Conservation (phyloP, 768 basidiomycete species). For the Serpula lacrymans region DNA sequence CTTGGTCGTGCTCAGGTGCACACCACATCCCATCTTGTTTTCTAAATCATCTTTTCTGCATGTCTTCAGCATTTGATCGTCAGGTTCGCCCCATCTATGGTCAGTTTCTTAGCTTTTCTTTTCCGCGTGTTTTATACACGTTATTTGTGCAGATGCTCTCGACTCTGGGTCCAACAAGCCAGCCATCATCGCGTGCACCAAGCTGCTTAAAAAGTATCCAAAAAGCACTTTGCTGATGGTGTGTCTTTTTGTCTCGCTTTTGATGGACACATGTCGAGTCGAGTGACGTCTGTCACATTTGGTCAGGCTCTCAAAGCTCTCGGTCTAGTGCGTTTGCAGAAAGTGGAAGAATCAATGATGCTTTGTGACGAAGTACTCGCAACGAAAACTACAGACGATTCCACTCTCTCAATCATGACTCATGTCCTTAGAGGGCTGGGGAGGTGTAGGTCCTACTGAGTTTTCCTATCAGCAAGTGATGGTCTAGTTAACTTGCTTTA, state of each 20-base stretch:
- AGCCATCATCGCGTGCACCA: conserved; percentile 81
- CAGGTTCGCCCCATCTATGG: conserved; percentile 87
- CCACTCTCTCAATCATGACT: conserved; percentile 75
- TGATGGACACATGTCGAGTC: conserved; percentile 13
- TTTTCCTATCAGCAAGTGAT: conserved; percentile 22
- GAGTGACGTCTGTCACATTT: too few relatives aligned
- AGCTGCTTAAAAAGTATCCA: conserved; percentile 83
- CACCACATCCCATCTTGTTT: conserved; percentile 2
- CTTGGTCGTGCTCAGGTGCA: conserved; percentile 5
- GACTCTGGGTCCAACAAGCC: conserved; percentile 87
- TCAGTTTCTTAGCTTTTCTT: conserved; percentile 27
- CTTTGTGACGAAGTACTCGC: conserved; percentile 80
- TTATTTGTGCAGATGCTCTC: conserved; percentile 61
- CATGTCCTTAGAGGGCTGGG: conserved; percentile 79
- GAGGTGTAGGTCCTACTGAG: conserved; percentile 41
- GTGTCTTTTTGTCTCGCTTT: conserved; percentile 2
- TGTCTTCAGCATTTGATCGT: conserved; percentile 68
- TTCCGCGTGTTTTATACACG: neutral
- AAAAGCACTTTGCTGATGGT: conserved; percentile 73
- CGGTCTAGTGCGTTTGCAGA: conserved; percentile 79
- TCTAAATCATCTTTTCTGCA: conserved; percentile 18
- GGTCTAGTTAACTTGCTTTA: conserved; percentile 14
- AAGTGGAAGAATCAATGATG: conserved; percentile 77
- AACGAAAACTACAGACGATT: conserved; percentile 68
- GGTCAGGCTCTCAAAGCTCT: conserved; percentile 77